Evolutionary conservation across 352 stramenopile species (phyloP), one percentile per base, ranked within the genome.

Genomic region (Phytopythium mirpurense): DNA sequence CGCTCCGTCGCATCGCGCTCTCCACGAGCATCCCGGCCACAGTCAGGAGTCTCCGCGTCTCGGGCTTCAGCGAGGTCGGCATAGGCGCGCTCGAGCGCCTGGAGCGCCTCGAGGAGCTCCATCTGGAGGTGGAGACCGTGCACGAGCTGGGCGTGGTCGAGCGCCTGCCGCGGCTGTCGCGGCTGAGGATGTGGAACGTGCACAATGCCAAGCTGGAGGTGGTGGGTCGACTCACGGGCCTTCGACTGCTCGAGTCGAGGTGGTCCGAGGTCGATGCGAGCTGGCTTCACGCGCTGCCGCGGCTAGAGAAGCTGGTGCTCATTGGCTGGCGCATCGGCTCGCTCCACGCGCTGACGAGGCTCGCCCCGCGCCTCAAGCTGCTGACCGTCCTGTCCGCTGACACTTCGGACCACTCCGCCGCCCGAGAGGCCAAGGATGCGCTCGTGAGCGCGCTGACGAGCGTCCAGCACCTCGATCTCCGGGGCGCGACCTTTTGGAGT

Each of bases 341-440:
- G 5, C 29, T 29, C 27, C 23, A 8, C 10, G 31, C 16, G 7
- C 31, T 52, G 10, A 31, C 1, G 46, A n/a, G 23, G 31, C 18
- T 52, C n/a, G 46, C 46, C 9, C 46, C 46, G 26, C 31, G 29
- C 7, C 46, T 52, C 29, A 41, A 52, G 29, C 46, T 42, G 31
- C 19, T 52, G 46, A 52, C 46, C 3, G 11, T 52, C 2, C 31
- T 42, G 46, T 19, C 34, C n/a, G 18, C 21, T 8, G 31, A 29
- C 19, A 8, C 29, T 1, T 27, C 34, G n/a, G 42, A 4, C 31
- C n/a, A 23, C 9, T 19, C 21, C 8, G 31, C 29, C 12, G 32
- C 29, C 0, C n/a, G 42, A 40, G 46, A 51, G 18, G 29, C 12
- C 46, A 42, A 19, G 12, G 31, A 29, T 12, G 31, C 14, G 10